phyloP scores from a whole-genome alignment of 371 early-diverging fungal species.

The Umbelopsis sp. region DNA sequence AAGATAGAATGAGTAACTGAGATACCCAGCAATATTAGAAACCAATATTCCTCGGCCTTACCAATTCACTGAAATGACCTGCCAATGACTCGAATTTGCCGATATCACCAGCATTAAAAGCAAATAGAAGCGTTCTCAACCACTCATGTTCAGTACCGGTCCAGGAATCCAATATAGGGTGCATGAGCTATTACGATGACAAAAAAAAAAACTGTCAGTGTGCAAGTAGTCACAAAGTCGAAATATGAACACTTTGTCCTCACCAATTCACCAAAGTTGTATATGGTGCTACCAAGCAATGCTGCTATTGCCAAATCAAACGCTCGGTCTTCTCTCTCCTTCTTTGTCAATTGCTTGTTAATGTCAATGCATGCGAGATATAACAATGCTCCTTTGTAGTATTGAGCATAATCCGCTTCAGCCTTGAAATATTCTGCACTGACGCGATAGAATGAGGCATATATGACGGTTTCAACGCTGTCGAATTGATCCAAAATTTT shows the following conservation, averaged over 20 bases:
- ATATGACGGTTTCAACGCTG: conserved; percentile 86
- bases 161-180: conserved; percentile 88
- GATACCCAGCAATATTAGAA: conserved; percentile 4
- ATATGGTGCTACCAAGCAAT: conserved; percentile 91
- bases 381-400: conserved; percentile 93
- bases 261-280: conserved; percentile 98
- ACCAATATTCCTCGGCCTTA: conserved; percentile 27
- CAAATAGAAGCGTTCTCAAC: conserved; percentile 83
- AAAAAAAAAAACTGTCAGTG: background rate
- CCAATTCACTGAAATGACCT: conserved; percentile 76
- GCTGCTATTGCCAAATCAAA: conserved; percentile 92
- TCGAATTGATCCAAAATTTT: conserved; percentile 81
- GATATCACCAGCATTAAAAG: conserved; percentile 95
- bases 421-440: conserved; percentile 96
- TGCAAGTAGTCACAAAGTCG: background rate
- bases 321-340: conserved; percentile 86
- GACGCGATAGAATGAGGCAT: conserved; percentile 93
- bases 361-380: conserved; percentile 90
- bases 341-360: conserved; percentile 66
- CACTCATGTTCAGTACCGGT: conserved; percentile 83
- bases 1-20: no score
- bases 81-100: conserved; percentile 86
- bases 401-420: conserved; percentile 89
- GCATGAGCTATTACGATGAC: conserved; percentile 75
- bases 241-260: conserved; percentile 15